Conservation (phyloP, 805 yeast species). For the Wickerhamomyces silvicola region DNA sequence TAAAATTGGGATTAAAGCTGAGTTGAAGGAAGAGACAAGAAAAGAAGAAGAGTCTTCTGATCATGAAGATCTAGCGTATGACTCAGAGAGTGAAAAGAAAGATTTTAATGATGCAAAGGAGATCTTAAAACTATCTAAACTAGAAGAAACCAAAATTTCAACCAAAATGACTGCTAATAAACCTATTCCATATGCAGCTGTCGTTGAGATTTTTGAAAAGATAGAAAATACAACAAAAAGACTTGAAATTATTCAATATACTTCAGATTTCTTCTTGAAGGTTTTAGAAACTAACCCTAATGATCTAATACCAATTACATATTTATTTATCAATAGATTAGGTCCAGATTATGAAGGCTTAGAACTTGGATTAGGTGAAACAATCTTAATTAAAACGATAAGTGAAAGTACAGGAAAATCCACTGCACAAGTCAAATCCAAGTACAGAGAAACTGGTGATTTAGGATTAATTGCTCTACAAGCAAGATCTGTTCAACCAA, state of each 20-base stretch:
- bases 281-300: constrained; percentile 50
- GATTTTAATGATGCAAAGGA: constrained; percentile 18
- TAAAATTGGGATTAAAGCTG: not conserved
- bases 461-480: constrained; percentile 82
- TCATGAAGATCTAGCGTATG: constrained; percentile 16
- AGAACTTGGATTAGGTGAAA: constrained; percentile 91
- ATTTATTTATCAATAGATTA: constrained; percentile 77
- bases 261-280: constrained; percentile 65
- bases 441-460: constrained; percentile 79
- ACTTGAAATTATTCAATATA: constrained; percentile 68
- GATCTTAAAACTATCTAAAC: constrained; percentile 12
- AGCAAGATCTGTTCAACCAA: constrained; percentile 78
- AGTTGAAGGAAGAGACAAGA: not conserved
- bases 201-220: constrained; percentile 62
- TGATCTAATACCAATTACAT: constrained; percentile 64
- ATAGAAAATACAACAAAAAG: constrained; percentile 80
- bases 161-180: constrained; percentile 3
- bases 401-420: constrained; percentile 87
- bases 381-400: constrained; percentile 78
- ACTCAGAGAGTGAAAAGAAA: constrained; percentile 19
- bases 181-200: constrained; percentile 30
- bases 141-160: constrained; percentile 4
- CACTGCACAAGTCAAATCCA: constrained; percentile 59
- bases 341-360: constrained; percentile 97
- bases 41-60: constrained; percentile 4